Evolutionary conservation across 352 stramenopile genomes (phyloP).

Genomic region (Thalassiosira livingstoniorum): DNA sequence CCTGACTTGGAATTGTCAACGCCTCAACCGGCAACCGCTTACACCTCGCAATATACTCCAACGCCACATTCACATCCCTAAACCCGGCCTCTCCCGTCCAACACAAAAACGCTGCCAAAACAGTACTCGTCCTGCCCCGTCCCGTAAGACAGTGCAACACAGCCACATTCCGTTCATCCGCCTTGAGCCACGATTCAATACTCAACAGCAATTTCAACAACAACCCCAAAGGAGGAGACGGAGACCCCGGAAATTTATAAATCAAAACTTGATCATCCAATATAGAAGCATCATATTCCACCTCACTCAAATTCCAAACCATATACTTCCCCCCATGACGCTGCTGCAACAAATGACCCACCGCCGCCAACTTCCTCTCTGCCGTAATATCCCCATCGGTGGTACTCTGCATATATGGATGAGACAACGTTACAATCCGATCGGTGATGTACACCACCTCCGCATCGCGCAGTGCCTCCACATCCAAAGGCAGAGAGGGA

Average conservation of each 20-base stretch:
- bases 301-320: conserved; percentile 98
- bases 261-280: conserved; percentile 97
- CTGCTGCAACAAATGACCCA: conserved; percentile 93
- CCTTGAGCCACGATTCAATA: conserved; percentile 97
- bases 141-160: conserved; percentile 97
- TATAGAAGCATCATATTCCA: conserved; percentile 94
- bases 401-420: conserved; percentile 71
- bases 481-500: conserved; percentile 68
- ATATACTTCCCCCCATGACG: conserved; percentile 95
- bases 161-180: conserved; percentile 94
- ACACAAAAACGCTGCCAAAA: conserved; percentile 95
- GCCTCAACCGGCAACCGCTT: conserved; percentile 90
- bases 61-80: conserved; percentile 76
- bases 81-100: conserved; percentile 95
- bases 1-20: conserved; percentile 96
- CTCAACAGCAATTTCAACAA: conserved; percentile 97
- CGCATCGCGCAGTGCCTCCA: conserved; percentile 71
- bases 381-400: conserved; percentile 66
- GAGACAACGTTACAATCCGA: conserved; percentile 77
- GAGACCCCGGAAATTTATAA: conserved; percentile 97
- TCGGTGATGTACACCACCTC: conserved; percentile 82
- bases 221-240: conserved; percentile 94
- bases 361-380: conserved; percentile 76
- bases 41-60: conserved; percentile 92
- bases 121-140: conserved; percentile 93